Evolutionary conservation across 352 stramenopile genomes (phyloP), one percentile per base, ranked within the genome.

Genomic region (Phytophthora pini): DNA sequence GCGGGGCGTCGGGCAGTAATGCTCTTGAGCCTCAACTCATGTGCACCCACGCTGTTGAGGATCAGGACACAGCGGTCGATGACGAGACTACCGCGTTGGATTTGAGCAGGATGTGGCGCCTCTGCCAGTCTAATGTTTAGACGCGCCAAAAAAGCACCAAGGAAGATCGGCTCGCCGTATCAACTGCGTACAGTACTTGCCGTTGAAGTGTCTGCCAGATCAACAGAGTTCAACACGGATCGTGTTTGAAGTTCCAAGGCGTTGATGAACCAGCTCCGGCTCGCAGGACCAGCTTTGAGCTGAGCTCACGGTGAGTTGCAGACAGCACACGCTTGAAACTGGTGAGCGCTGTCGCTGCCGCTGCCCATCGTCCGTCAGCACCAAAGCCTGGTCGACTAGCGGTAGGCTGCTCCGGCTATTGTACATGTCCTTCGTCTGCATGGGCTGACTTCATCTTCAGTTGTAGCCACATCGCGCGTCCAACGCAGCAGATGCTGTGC

Each of bases 1-100:
- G 45, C 56, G 49, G 24, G 24, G 6, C 47, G 11, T 4, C 5
- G 34, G 15, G 70, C 56, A 77, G 59, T 77, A 77, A 77, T 66
- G 65, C 41, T 29, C 39, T 17, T 41, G 24, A 36, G 36, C 59
- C 59, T 77, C 70, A 77, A 77, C 50, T 76, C 56, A 60, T 44
- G 64, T 67, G 50, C 44, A 61, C 48, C 53, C 45, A 49, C 24
- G 52, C 17, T 51, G 26, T 55, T 72, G 64, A 67, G 38, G 49
- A 58, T 40, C 46, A 64, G 51, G 56, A 69, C 54, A 49, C 40
- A 73, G 40, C 48, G 29, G 5, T 0, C 12, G 51, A 73, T 59
- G 48, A 24, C 48, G 44, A 54, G 52, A 72, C 43, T 70, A 72
- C 63, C 63, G 62, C 40, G 44, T 57, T 56, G 36, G 68, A 72